Evolutionary conservation across 1,139 yeast genomes (phyloP).

Genomic region (Magnusiomyces paraingens): DNA sequence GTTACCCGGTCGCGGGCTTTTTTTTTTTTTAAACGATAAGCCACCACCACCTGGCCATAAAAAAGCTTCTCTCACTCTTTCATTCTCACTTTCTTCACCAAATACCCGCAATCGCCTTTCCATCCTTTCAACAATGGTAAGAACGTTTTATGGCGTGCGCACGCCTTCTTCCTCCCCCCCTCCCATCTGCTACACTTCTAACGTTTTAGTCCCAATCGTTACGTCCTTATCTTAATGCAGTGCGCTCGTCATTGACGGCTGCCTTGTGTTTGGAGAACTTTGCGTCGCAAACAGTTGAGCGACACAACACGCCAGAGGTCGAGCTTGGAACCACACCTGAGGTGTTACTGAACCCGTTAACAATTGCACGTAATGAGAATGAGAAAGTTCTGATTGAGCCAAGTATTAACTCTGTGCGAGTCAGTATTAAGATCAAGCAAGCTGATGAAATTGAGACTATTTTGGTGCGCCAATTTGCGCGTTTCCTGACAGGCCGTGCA

Average conservation of each 20-base stretch:
- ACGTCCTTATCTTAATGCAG: constrained; percentile 91
- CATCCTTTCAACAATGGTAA: no score
- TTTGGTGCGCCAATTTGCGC: constrained; percentile 85
- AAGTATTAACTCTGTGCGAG: constrained; percentile 78
- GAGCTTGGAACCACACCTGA: constrained; percentile 80
- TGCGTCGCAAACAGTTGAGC: constrained; percentile 89
- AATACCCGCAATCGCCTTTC: no score
- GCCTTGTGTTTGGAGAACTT: constrained; percentile 94
- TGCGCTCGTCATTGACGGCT: constrained; percentile 87
- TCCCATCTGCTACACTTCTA: no score
- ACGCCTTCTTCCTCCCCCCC: no score
- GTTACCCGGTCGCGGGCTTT: no score
- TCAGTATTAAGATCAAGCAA: constrained; percentile 88
- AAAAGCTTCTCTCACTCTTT: no score
- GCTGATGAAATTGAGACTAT: constrained; percentile 96
- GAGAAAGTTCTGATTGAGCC: constrained; percentile 92
- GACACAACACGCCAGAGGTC: constrained; percentile 96
- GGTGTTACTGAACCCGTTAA: constrained; percentile 81
- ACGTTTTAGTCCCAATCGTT: constrained; percentile 63
- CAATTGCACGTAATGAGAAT: constrained; percentile 87
- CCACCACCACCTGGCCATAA: no score
- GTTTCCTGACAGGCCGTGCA: constrained; percentile 92
- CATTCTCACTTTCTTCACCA: constrained; percentile 39
- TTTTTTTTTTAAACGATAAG: no score
- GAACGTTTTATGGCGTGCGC: no score